These are phyloP conservation scores for Penicillium sp. DNA, from an alignment of 2,329 filamentous ascomycete species.

Conservation along the genomic window DNA sequence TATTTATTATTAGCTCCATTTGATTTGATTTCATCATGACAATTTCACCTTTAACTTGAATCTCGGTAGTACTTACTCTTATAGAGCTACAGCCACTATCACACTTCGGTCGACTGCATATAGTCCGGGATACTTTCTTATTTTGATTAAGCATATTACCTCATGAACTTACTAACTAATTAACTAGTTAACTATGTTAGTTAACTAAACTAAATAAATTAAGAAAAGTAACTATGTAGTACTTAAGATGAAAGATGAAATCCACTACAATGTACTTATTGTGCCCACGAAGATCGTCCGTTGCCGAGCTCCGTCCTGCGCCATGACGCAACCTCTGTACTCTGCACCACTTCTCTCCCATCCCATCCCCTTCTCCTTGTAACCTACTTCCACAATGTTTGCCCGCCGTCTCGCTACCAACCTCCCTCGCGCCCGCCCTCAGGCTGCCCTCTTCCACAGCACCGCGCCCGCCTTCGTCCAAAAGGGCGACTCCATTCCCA, in stretches of 20 bases:
- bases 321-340: conserved; percentile 10
- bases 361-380: background rate
- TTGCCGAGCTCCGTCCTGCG: background rate
- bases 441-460: conserved; percentile 37
- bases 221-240: no score
- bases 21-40: background rate
- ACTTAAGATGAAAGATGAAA: background rate
- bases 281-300: conserved; percentile 7
- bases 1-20: background rate
- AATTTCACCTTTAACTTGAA: background rate
- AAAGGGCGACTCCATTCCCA: conserved; percentile 72
- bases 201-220: background rate
- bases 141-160: background rate
- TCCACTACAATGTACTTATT: no score
- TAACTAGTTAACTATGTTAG: background rate
- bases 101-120: background rate
- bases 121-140: background rate
- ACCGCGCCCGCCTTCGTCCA: conserved; percentile 53
- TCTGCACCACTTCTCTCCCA: background rate
- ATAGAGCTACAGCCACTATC: background rate
- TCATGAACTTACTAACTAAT: no score
- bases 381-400: conserved; percentile 28
- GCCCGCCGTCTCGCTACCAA: conserved; percentile 34
- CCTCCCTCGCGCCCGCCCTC: conserved; percentile 28
- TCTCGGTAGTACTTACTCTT: no score